Conservation (phyloP, 2,329 filamentous ascomycete species). For the Sporothrix luriei region DNA sequence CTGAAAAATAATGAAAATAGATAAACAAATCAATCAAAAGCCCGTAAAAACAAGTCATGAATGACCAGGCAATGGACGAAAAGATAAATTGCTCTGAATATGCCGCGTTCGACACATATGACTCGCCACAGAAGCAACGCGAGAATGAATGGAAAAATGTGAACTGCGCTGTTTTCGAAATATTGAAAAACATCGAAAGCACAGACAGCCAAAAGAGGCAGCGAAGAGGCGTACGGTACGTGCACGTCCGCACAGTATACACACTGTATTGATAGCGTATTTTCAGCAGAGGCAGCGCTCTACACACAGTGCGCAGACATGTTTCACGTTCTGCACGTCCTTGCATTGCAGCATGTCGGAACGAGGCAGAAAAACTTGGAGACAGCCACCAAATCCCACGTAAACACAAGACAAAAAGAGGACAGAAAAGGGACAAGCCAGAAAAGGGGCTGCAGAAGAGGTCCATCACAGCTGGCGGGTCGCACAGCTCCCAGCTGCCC, state of each 20-base stretch:
- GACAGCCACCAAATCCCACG: not conserved
- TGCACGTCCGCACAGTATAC: not conserved
- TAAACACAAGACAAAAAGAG: not conserved
- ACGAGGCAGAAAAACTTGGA: not conserved
- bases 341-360: slow-evolving; percentile 9
- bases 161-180: not conserved
- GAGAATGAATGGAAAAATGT: not conserved
- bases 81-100: slow-evolving; percentile 11
- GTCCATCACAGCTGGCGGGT: not conserved
- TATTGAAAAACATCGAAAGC: not conserved
- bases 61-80: not conserved
- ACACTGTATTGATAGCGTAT: slow-evolving; percentile 2
- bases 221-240: not conserved
- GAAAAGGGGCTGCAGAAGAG: not conserved
- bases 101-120: not conserved
- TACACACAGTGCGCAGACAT: slow-evolving; percentile 4
- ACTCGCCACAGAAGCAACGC: not conserved
- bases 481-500: not conserved
- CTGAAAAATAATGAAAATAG: not conserved
- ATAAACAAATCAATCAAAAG: not conserved
- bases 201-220: slow-evolving; percentile 13
- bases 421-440: not conserved
- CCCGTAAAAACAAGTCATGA: not conserved
- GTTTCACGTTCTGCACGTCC: slow-evolving; percentile 29
- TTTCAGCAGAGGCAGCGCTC: not conserved